Conservation (phyloP, 768 basidiomycete species). For the Clitopilus passeckerianus region DNA sequence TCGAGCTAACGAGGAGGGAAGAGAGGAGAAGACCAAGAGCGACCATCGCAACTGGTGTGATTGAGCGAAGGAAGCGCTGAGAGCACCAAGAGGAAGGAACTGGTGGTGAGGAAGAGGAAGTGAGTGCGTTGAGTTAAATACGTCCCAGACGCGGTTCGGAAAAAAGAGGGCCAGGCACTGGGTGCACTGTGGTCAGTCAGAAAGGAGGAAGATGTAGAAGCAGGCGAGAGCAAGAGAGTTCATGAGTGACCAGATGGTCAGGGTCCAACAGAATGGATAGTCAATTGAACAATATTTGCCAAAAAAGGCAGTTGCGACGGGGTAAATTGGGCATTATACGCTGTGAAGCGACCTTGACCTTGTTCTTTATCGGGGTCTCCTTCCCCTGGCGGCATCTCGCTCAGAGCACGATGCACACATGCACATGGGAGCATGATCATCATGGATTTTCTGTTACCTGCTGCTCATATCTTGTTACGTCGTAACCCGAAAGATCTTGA, state of each 20-base stretch:
- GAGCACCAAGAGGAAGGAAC: conserved; percentile 14
- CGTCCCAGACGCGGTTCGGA: not conserved
- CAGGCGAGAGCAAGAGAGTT: conserved; percentile 3
- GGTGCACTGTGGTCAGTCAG: conserved; percentile 7
- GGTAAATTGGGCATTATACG: not conserved
- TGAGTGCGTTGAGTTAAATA: conserved; percentile 13
- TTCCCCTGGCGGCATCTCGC: not conserved
- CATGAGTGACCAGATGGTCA: conserved; percentile 6
- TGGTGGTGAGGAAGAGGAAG: conserved; percentile 12
- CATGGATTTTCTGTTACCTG: not conserved
- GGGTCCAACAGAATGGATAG: conserved; percentile 5
- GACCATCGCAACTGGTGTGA: conserved; percentile 22
- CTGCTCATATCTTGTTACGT: too few relatives aligned
- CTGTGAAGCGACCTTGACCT: not conserved
- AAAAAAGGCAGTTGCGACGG: conserved; percentile 10
- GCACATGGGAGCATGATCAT: not conserved
- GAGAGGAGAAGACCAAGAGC: conserved; percentile 25
- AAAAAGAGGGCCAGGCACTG: conserved; percentile 12
- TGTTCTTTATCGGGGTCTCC: not conserved
- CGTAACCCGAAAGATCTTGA: too few relatives aligned
- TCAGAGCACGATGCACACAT: not conserved
- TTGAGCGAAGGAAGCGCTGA: conserved; percentile 1
- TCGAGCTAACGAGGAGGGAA: conserved; percentile 22
- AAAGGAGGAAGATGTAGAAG: conserved; percentile 5
- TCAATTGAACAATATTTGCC: conserved; percentile 16